A percentile compares a stretch with the other conserved stretches of the same genome.
Conservation (phyloP, 2,329 filamentous ascomycete genomes). For the Trichoderma sp. region DNA sequence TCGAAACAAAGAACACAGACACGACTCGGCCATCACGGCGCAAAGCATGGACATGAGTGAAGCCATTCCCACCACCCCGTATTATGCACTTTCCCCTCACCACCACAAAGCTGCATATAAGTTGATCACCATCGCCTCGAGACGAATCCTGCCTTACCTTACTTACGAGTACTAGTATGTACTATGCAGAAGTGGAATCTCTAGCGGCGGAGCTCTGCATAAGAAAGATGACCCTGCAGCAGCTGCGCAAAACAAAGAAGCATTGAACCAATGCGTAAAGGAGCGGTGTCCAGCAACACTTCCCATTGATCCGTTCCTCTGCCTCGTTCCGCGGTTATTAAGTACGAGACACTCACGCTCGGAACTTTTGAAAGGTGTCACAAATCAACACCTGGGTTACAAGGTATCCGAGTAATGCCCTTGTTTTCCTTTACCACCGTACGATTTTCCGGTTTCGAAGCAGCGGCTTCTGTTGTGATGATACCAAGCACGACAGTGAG, state of each 20-base stretch:
- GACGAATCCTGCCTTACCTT: background rate
- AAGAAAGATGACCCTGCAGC: slow-evolving; percentile 8
- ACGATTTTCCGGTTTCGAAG: no score
- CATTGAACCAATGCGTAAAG: background rate
- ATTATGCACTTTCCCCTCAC: slow-evolving; percentile 6
- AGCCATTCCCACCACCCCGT: slow-evolving; percentile 18
- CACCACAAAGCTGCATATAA: slow-evolving; percentile 10
- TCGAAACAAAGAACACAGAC: background rate
- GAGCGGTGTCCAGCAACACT: slow-evolving; percentile 11
- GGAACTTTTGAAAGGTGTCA: background rate
- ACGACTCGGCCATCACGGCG: background rate
- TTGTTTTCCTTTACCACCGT: no score
- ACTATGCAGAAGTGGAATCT: background rate
- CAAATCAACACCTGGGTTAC: background rate
- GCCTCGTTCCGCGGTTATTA: background rate
- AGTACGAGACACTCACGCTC: slow-evolving; percentile 13
- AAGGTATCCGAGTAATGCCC: no score
- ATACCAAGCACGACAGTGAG: slow-evolving; percentile 2
- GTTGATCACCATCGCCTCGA: slow-evolving; percentile 2
- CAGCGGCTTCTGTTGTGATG: background rate
- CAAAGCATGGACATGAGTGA: background rate
- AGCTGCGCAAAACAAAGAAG: background rate
- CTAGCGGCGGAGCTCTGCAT: slow-evolving; percentile 2
- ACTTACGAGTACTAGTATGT: no score
- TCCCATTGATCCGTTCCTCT: no score